Evolutionary conservation across 192 early-diverging fungal genomes (phyloP), one percentile per base, ranked within the genome.

Genomic region (Entrophospora sp.): DNA sequence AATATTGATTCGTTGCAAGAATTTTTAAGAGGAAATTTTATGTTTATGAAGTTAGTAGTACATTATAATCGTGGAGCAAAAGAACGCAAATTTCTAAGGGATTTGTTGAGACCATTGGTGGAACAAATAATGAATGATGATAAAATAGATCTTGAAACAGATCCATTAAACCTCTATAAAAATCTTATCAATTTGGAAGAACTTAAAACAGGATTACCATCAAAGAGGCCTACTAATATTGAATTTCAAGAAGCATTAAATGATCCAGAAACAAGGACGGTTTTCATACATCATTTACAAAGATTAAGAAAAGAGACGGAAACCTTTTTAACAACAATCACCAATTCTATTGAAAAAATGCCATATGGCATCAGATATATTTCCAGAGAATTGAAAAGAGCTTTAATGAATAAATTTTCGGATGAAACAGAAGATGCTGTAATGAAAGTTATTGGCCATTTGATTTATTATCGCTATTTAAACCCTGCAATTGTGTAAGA

Each of bases 401-500:
- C 83, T 5, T 79, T 98, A 69, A 76, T 81, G 30, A 78, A 75
- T 28, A 91, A 94, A 67, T 99, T 97, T 82, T 89, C 88, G 0
- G 76, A 85, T 0, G 85, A 91, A 69, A 72, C 83, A 9, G 88
- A 91, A 53, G 81, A 81, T 28, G 87, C 89, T 59, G 89, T 98
- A 45, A 84, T 87, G 55, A 90, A 88, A 69, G 81, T 95, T 32
- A 86, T 99, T 31, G 95, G 96, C 3, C 91, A 99, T 63, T 76
- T 98, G 64, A 86, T 99, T 24, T 99, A 96, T 79, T 98, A 99
- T 75, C 87, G 95, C 36, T 99, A 97, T 75, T 89, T 99, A 71
- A 98, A 94, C 75, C 97, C 97, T 20, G 96, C 91, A 4, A 97
- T 99, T 64, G 85, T 95, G 77, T 87, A 73, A 78, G 81, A 75